Percentiles rank a stretch among this genome's conserved stretches.
These are phyloP conservation scores for Postia placenta DNA, from an alignment of 768 basidiomycete genomes.

Conservation along the genomic window DNA sequence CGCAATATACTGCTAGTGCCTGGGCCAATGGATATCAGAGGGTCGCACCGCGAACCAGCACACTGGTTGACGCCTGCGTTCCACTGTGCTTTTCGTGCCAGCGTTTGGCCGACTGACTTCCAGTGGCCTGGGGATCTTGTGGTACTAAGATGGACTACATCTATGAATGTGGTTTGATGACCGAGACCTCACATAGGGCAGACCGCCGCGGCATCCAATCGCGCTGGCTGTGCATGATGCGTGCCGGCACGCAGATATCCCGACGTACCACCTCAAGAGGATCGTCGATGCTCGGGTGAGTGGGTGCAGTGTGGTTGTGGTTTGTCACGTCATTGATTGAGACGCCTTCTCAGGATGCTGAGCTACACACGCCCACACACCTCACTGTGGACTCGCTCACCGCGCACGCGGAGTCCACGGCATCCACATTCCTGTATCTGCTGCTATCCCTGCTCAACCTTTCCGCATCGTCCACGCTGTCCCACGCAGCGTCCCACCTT, in stretches of 20 bases:
- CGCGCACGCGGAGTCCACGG: slow-evolving; percentile 74
- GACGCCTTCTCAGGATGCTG: slow-evolving; percentile 20
- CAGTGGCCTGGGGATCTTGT: too few species aligned
- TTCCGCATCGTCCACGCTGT: slow-evolving; percentile 44
- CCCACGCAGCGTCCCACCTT: slow-evolving; percentile 79
- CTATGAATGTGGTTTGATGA: slow-evolving; percentile 4
- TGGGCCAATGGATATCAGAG: too few species aligned
- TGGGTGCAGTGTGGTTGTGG: slow-evolving; percentile 9
- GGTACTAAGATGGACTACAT: too few species aligned
- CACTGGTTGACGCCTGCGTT: too few species aligned
- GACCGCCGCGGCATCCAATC: slow-evolving; percentile 75
- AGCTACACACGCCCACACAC: slow-evolving; percentile 53
- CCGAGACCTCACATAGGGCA: slow-evolving; percentile 42
- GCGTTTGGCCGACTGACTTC: too few species aligned
- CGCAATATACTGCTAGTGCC: too few species aligned
- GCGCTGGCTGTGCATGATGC: slow-evolving; percentile 65
- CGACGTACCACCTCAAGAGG: slow-evolving; percentile 73
- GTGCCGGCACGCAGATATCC: slow-evolving; percentile 42
- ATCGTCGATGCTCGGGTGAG: slow-evolving; percentile 81
- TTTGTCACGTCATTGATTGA: background rate
- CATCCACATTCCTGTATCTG: slow-evolving; percentile 73
- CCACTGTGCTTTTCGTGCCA: too few species aligned
- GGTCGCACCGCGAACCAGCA: too few species aligned
- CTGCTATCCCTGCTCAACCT: slow-evolving; percentile 61
- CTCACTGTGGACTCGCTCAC: slow-evolving; percentile 63